These are phyloP conservation scores for Claviceps lovelessii DNA, from an alignment of 2,329 filamentous ascomycete genomes.

Conservation along the genomic window DNA sequence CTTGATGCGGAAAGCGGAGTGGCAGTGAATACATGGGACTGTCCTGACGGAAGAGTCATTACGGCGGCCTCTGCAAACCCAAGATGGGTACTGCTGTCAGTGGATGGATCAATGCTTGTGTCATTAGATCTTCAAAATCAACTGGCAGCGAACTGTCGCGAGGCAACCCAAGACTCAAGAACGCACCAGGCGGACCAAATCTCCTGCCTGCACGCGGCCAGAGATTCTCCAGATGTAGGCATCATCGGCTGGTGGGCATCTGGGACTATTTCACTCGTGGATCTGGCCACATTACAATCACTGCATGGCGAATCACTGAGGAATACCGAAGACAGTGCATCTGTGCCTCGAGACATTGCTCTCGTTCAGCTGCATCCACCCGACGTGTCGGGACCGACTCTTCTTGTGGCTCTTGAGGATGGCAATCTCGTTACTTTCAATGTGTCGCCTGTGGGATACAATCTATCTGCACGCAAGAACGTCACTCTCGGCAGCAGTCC, in stretches of 20 bases:
- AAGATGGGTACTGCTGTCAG: slow-evolving; percentile 54
- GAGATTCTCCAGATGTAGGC: slow-evolving; percentile 47
- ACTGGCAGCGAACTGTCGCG: slow-evolving; percentile 43
- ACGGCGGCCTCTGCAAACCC: slow-evolving; percentile 66
- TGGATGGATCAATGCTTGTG: slow-evolving; percentile 59
- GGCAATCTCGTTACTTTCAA: slow-evolving; percentile 78
- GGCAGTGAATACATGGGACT: slow-evolving; percentile 43
- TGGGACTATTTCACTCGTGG: slow-evolving; percentile 63
- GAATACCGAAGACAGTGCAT: slow-evolving; percentile 49
- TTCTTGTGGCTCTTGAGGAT: slow-evolving; percentile 85
- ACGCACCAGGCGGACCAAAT: slow-evolving; percentile 48
- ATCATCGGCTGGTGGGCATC: slow-evolving; percentile 80
- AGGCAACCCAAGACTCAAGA: slow-evolving; percentile 38
- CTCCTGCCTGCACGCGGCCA: slow-evolving; percentile 67
- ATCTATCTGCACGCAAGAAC: slow-evolving; percentile 60
- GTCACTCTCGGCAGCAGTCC: slow-evolving; percentile 77
- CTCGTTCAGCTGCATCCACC: slow-evolving; percentile 64
- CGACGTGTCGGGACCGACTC: slow-evolving; percentile 44
- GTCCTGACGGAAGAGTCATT: slow-evolving; percentile 40
- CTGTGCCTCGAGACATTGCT: slow-evolving; percentile 69
- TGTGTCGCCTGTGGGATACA: slow-evolving; percentile 45
- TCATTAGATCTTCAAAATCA: slow-evolving; percentile 50
- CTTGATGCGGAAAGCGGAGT: slow-evolving; percentile 45
- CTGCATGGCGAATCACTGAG: slow-evolving; percentile 50
- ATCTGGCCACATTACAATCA: slow-evolving; percentile 50